Percentiles rank a stretch among this genome's conserved stretches.
Evolutionary conservation across 2,329 filamentous ascomycete species (phyloP).

Genomic region (Zasmidium angulare): DNA sequence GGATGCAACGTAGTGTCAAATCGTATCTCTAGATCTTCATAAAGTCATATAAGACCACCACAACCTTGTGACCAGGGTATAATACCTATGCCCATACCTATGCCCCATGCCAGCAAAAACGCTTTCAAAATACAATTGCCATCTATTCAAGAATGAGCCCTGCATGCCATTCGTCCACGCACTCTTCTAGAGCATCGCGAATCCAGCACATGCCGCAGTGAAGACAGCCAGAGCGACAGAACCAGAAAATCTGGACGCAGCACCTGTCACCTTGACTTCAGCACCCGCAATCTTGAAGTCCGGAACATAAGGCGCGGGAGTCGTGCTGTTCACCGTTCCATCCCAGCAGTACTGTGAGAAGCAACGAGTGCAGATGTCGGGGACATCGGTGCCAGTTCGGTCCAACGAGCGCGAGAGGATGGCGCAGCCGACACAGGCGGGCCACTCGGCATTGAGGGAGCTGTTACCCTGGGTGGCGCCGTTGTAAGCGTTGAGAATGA

Average conservation of each 20-base stretch:
- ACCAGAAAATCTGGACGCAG: conserved; percentile 4
- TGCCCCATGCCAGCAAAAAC: too few species aligned
- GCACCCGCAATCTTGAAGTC: conserved; percentile 25
- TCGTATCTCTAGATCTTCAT: too few species aligned
- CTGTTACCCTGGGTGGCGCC: conserved; percentile 80
- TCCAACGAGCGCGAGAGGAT: conserved; percentile 74
- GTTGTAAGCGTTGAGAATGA: conserved; percentile 85
- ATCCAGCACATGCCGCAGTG: conserved; percentile 1
- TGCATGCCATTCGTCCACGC: not conserved
- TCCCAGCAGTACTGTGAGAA: conserved; percentile 91
- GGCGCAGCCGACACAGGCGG: conserved; percentile 83
- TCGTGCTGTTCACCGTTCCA: conserved; percentile 57
- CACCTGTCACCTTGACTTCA: conserved; percentile 16
- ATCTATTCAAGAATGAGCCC: not conserved
- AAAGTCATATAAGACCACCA: not conserved
- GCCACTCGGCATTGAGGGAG: conserved; percentile 73
- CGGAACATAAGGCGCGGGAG: conserved; percentile 27
- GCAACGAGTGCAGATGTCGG: conserved; percentile 71
- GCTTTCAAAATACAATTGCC: not conserved
- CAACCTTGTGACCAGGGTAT: too few species aligned
- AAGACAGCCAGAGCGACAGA: conserved; percentile 5
- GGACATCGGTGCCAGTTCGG: conserved; percentile 67
- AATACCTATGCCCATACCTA: not conserved
- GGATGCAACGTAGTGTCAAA: too few species aligned
- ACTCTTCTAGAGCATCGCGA: conserved; percentile 4